These are phyloP conservation scores for Candida berthetii DNA, from an alignment of 805 yeast species.

Conservation along the genomic window DNA sequence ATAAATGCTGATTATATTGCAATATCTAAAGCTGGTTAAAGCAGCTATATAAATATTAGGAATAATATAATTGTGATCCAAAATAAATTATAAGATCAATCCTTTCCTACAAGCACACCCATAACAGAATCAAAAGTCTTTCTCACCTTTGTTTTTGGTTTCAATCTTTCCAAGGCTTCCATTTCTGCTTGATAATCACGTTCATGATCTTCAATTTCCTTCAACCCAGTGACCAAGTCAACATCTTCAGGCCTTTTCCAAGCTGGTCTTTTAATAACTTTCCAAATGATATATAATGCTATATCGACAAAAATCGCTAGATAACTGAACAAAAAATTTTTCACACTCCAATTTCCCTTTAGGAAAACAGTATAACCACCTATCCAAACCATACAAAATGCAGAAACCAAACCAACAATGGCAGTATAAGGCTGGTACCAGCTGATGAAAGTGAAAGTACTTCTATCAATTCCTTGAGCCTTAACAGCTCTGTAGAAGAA, in stretches of 20 bases:
- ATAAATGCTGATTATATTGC: too few species aligned
- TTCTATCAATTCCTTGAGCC: conserved; percentile 45
- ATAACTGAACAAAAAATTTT: conserved; percentile 62
- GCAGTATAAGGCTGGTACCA: conserved; percentile 59
- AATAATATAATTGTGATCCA: too few species aligned
- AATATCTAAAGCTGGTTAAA: too few species aligned
- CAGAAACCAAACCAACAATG: conserved; percentile 37
- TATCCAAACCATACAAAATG: conserved; percentile 46
- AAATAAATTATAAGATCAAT: background rate
- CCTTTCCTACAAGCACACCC: conserved; percentile 1
- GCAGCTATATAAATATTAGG: too few species aligned
- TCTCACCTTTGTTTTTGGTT: conserved; percentile 17
- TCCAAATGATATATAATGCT: conserved; percentile 44
- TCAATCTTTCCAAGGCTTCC: conserved; percentile 15
- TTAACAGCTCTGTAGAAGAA: conserved; percentile 55
- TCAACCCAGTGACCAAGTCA: conserved; percentile 47
- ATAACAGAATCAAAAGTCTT: conserved; percentile 11
- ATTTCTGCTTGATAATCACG: conserved; percentile 10
- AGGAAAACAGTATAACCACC: conserved; percentile 70
- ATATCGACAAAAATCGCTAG: conserved; percentile 60
- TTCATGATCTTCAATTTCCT: conserved; percentile 58
- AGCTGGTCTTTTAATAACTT: conserved; percentile 41
- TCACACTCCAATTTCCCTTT: conserved; percentile 57
- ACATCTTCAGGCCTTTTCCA: conserved; percentile 39
- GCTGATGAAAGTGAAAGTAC: conserved; percentile 40